Evolutionary conservation across 768 basidiomycete genomes (phyloP).

Genomic region (Strobilomyces echinocephalus): DNA sequence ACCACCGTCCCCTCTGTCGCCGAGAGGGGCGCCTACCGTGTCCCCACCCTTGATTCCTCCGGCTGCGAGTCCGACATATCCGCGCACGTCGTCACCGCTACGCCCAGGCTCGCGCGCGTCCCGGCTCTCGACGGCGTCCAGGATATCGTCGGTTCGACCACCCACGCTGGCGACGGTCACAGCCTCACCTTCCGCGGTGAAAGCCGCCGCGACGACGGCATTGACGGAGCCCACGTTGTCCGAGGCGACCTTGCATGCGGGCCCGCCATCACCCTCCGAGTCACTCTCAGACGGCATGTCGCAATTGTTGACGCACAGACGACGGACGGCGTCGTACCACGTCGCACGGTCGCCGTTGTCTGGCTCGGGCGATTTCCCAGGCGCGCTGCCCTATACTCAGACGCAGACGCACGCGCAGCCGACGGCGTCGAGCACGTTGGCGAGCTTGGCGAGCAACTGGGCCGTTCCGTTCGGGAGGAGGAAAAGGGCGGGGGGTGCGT

Average conservation of each 20-base stretch:
- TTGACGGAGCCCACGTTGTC: constrained; percentile 50
- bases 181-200: constrained; percentile 39
- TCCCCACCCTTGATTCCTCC: constrained; percentile 14
- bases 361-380: constrained; percentile 15
- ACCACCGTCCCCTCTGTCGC: constrained; percentile 16
- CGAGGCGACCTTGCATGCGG: constrained; percentile 26
- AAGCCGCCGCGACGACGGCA: constrained; percentile 66
- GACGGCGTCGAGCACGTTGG: constrained; percentile 49
- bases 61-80: constrained; percentile 26
- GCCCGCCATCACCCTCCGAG: constrained; percentile 57
- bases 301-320: constrained; percentile 40
- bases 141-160: constrained; percentile 59
- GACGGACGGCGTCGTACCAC: constrained; percentile 60
- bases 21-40: neutral
- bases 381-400: constrained; percentile 4
- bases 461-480: constrained; percentile 60
- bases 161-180: constrained; percentile 52
- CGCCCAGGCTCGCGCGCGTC: constrained; percentile 73
- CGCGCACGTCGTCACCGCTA: constrained; percentile 48
- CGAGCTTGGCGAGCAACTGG: constrained; percentile 60
- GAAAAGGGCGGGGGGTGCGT: constrained; percentile 30
- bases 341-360: constrained; percentile 48
- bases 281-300: constrained; percentile 60
- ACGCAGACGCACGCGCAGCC: constrained; percentile 10
- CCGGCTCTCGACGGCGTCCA: constrained; percentile 62